phyloP scores from a whole-genome alignment of 176 grass and related monocot species.

The Melocanna baccifera region DNA sequence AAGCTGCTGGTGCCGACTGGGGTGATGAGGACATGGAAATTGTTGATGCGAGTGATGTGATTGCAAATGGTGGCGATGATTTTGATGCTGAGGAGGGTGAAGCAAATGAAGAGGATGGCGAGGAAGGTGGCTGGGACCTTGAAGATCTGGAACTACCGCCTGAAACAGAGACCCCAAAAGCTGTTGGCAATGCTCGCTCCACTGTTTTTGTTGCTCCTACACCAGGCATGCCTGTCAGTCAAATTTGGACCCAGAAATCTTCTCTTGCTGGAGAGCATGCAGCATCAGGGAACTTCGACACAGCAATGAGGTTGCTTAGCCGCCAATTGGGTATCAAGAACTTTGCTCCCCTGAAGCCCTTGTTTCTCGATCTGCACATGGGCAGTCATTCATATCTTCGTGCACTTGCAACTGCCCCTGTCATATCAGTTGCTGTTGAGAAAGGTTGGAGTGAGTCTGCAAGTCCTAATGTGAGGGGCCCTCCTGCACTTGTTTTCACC shows the following conservation, averaged over 20 bases:
- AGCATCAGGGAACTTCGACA: conserved; percentile 92
- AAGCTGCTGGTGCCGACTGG: conserved; percentile 81
- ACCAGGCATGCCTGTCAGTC: conserved; percentile 86
- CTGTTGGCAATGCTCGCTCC: conserved; percentile 41
- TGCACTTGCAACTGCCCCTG: conserved; percentile 56
- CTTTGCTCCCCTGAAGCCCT: conserved; percentile 72
- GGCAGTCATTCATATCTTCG: conserved; percentile 78
- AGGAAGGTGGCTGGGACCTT: conserved; percentile 89
- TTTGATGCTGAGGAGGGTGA: conserved; percentile 63
- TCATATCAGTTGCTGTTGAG: conserved; percentile 83
- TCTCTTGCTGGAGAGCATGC: conserved; percentile 93
- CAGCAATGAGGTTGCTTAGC: conserved; percentile 81
- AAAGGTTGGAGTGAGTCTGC: conserved; percentile 87
- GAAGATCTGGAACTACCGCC: conserved; percentile 91
- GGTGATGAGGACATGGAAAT: conserved; percentile 89
- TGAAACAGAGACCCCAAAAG: conserved; percentile 75
- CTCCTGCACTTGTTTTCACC: conserved; percentile 81
- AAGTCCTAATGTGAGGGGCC: conserved; percentile 85
- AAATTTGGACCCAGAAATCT: conserved; percentile 96
- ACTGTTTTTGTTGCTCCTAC: conserved; percentile 68
- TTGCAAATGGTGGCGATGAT: conserved; percentile 62
- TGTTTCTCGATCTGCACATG: conserved; percentile 73
- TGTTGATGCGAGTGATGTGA: conserved; percentile 62
- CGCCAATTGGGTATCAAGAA: conserved; percentile 94
- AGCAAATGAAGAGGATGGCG: conserved; percentile 63